Evolutionary conservation across 352 stramenopile species (phyloP), one percentile per base, ranked within the genome.

Genomic region (Pythium grandisporangium): DNA sequence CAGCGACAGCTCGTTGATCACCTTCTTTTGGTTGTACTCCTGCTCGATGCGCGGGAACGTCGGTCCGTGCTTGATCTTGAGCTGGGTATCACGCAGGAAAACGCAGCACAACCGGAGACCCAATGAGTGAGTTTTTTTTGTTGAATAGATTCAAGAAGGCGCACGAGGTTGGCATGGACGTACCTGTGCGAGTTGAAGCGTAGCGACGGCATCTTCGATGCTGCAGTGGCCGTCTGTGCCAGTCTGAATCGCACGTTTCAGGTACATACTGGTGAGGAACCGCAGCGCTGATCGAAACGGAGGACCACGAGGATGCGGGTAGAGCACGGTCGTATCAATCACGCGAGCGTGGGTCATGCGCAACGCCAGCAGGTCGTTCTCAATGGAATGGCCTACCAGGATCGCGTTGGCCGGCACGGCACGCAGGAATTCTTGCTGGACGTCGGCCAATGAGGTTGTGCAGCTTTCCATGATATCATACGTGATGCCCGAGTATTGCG

Each of bases 301-400:
- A 23, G 63, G 75, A 1, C 80, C 80, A 42, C 79, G 82, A 5
- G 77, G 79, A 39, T 95, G 80, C 6, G 75, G 75, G 40, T 90
- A 95, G 45, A 95, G 48, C 26, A 81, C 69, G 0, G 66, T 64
- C 4, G 83, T 95, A 51, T 95, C 83, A 27, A 93, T 84, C 41
- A 90, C 52, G 21, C 76, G 76, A 16, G 63, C 60, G 42, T 95
- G 83, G 33, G 88, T 42, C 13, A 93, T 51, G 8, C 61, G 54
- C 21, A 95, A 54, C 7, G 76, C 78, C 39, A 63, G 45, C 5
- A 93, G 50, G 45, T 95, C 83, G 52, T 93, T 93, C 44, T 95
- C 83, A 38, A 95, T 78, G 30, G 76, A 92, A 50, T 95, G 83
- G 13, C 83, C 83, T n/a, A 93, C 76, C 22, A 93, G 60, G 30